Evolutionary conservation across 1,139 yeast genomes (phyloP), one percentile per base, ranked within the genome.

Genomic region (Hemisphaericaspora lyxosophila): DNA sequence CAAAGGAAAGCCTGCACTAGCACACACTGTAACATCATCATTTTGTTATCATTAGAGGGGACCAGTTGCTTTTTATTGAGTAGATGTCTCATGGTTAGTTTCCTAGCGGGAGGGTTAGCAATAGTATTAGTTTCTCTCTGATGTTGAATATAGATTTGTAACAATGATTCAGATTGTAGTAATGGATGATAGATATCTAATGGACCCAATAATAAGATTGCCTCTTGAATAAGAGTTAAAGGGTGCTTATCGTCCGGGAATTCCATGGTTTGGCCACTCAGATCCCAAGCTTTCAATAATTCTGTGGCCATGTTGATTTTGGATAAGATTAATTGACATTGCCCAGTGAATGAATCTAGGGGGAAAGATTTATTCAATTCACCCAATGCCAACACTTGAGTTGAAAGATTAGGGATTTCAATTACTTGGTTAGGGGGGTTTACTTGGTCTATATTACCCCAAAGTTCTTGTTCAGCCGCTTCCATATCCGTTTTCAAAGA

Each of bases 201-300:
- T 14, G 46, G 46, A 13, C 49, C 49, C 29, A 45, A 32, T 17
- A 33, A 26, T 12, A 40, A 31, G 18, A 44, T 40, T 5, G 48
- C 39, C 16, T 42, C 45, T 36, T 44, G 34, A 20, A 46, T 26
- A 11, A 28, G 24, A 9, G 30, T 38, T 15, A 40, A 26, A 6
- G 43, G 45, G 18, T 15, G 31, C 9, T 42, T 36, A 8, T 17
- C 26, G 18, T 38, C 40, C n/a, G n/a, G n/a, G n/a, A n/a, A n/a
- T n/a, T n/a, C n/a, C n/a, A n/a, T n/a, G n/a, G n/a, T n/a, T n/a
- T n/a, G n/a, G 4, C 12, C 23, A 17, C 7, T 18, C 17, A 28
- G 17, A 4, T 17, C 23, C 23, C 17, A 4, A 8, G 2, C 31
- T 38, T 15, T 33, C 18, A 46, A 36, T 9, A 35, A 12, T 4